Percentiles rank a stretch among this genome's conserved stretches.
Conservation (phyloP, 352 stramenopile genomes). For the Pythium brachiatum region DNA sequence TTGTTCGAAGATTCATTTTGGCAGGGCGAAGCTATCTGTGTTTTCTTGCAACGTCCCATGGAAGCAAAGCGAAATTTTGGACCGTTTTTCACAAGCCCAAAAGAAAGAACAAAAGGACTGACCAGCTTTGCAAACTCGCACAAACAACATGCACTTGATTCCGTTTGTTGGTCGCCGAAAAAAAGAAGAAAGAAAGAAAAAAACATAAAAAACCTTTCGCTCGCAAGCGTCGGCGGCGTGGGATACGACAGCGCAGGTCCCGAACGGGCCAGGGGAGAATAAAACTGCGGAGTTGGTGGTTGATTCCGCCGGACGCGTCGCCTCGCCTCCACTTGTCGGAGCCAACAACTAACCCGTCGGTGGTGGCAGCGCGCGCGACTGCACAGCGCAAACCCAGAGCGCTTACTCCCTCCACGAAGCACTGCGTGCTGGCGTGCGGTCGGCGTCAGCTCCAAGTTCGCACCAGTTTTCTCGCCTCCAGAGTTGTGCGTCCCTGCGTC, state of each 20-base stretch:
- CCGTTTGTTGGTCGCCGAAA: too few relatives aligned
- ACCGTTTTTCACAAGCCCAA: constrained; percentile 13
- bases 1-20: constrained; percentile 1
- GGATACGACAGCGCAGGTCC: background rate
- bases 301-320: background rate
- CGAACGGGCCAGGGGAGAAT: background rate
- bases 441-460: too few relatives aligned
- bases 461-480: too few relatives aligned
- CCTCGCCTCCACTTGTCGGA: background rate
- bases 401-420: too few relatives aligned
- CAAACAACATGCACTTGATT: too few relatives aligned
- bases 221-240: background rate
- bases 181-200: background rate
- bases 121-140: too few relatives aligned
- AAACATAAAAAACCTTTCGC: background rate
- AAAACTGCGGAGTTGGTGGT: constrained; percentile 2
- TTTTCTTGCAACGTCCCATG: constrained; percentile 19
- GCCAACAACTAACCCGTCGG: too few relatives aligned
- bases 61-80: constrained; percentile 13
- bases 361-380: background rate
- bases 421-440: too few relatives aligned
- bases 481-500: background rate
- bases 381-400: constrained; percentile 1
- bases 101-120: constrained; percentile 26
- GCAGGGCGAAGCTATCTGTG: constrained; percentile 13